These are phyloP conservation scores for Cordyceps javanica DNA, from an alignment of 2,329 filamentous ascomycete genomes.

Conservation along the genomic window DNA sequence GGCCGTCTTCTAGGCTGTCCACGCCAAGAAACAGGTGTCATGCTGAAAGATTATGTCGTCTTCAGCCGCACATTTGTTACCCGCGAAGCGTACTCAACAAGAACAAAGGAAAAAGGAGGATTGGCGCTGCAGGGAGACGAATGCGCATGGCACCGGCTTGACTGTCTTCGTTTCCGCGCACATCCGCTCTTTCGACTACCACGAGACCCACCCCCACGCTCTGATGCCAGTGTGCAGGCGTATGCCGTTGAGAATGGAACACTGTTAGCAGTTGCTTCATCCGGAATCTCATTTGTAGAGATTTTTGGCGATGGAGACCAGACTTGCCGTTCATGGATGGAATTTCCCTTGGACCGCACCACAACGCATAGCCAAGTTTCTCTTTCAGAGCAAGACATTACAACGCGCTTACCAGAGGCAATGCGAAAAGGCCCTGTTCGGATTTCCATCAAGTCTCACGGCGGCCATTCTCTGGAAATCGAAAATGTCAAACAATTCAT, in stretches of 20 bases:
- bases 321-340: slow-evolving; percentile 73
- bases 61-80: slow-evolving; percentile 78
- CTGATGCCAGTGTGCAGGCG: slow-evolving; percentile 74
- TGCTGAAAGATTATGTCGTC: slow-evolving; percentile 81
- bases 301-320: slow-evolving; percentile 76
- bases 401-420: slow-evolving; percentile 62
- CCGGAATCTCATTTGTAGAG: slow-evolving; percentile 81
- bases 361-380: slow-evolving; percentile 64
- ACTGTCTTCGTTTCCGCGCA: slow-evolving; percentile 79
- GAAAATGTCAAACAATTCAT: slow-evolving; percentile 67
- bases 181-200: slow-evolving; percentile 87
- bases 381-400: slow-evolving; percentile 69
- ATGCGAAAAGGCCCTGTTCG: slow-evolving; percentile 66
- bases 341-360: slow-evolving; percentile 62
- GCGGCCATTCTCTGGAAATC: slow-evolving; percentile 66
- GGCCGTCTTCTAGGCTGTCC: slow-evolving; percentile 88
- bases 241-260: slow-evolving; percentile 77
- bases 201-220: slow-evolving; percentile 57
- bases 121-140: slow-evolving; percentile 72
- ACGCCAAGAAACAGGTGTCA: slow-evolving; percentile 84
- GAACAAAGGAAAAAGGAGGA: slow-evolving; percentile 77
- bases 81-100: slow-evolving; percentile 78
- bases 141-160: slow-evolving; percentile 85
- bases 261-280: slow-evolving; percentile 69
- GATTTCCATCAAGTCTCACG: slow-evolving; percentile 69